Evolutionary conservation across 2,329 filamentous ascomycete species (phyloP), one percentile per base, ranked within the genome.

Genomic region (Scleromitrula shiraiana): DNA sequence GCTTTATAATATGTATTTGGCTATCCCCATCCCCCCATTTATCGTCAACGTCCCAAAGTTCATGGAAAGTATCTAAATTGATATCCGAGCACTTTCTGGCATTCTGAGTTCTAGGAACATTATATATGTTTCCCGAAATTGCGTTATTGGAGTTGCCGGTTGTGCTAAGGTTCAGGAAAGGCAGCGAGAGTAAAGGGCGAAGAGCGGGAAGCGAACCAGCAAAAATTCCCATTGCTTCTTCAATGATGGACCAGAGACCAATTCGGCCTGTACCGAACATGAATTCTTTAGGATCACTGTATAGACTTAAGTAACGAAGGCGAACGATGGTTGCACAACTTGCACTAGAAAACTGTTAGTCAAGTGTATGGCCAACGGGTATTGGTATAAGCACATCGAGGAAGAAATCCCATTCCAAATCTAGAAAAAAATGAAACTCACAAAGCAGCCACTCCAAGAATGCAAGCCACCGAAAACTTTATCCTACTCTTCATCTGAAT

Each of bases 151-250:
- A 26, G 19, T 50, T 30, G 12, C 40, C 30, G 1, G 7, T 30
- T 3, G 43, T 49, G 38, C 48, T 56, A 7, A 29, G 47, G 44
- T 52, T 52, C 41, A 65, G 41, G 33, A 57, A 46, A 7, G 61
- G 54, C 29, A 64, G 49, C 43, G 58, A 57, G 44, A 73, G 63
- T 7, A 74, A 58, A 1, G 71, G 71, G 0, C 71, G 69, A 2
- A 74, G 64, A 4, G 70, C 67, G 7, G 70, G 69, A 30, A 71
- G 61, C 7, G 70, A 73, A 2, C 70, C 71, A 10, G 73, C 71
- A 7, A 70, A 65, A 52, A 76, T 72, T 15, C 72, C 73, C 15
- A 69, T 71, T 8, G 70, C 73, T 27, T 71, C 69, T 51, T 74
- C 73, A 20, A 73, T 64, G 26, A 73, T 65, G 3, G 70, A 70